phyloP scores from a whole-genome alignment of 306 rosid genomes.

The Quercus agrifolia region DNA sequence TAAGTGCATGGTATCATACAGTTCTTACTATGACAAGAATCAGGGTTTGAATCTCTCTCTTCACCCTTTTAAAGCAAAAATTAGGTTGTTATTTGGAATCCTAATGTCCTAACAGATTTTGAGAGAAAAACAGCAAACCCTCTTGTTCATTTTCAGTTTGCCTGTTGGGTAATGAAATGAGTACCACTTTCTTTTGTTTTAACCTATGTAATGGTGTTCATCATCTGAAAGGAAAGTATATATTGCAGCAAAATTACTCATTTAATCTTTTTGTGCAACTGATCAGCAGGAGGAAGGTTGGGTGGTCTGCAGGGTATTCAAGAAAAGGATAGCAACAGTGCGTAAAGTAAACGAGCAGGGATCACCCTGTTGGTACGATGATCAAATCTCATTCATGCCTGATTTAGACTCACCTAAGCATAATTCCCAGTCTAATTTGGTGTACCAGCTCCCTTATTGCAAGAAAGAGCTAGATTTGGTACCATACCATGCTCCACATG shows the following conservation, averaged over 20 bases:
- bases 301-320: slow-evolving; percentile 94
- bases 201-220: not conserved
- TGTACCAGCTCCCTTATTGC: slow-evolving; percentile 45
- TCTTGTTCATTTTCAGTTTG: not conserved
- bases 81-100: too few species aligned
- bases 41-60: too few species aligned
- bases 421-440: slow-evolving; percentile 37
- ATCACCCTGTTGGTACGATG: slow-evolving; percentile 86
- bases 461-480: slow-evolving; percentile 62
- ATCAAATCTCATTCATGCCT: slow-evolving; percentile 68
- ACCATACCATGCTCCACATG: slow-evolving; percentile 36
- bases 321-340: slow-evolving; percentile 78
- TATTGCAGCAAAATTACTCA: not conserved
- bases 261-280: not conserved
- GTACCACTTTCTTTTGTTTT: not conserved
- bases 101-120: too few species aligned
- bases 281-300: slow-evolving; percentile 90
- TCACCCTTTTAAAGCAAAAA: too few species aligned
- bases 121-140: not conserved
- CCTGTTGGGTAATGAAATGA: not conserved
- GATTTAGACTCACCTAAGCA: slow-evolving; percentile 75
- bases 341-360: slow-evolving; percentile 69
- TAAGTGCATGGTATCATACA: too few species aligned
- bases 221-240: not conserved
- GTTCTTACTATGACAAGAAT: too few species aligned